These are phyloP conservation scores for Sporisorium exsertum DNA, from an alignment of 1,284 basidiomycete genomes.

Conservation along the genomic window DNA sequence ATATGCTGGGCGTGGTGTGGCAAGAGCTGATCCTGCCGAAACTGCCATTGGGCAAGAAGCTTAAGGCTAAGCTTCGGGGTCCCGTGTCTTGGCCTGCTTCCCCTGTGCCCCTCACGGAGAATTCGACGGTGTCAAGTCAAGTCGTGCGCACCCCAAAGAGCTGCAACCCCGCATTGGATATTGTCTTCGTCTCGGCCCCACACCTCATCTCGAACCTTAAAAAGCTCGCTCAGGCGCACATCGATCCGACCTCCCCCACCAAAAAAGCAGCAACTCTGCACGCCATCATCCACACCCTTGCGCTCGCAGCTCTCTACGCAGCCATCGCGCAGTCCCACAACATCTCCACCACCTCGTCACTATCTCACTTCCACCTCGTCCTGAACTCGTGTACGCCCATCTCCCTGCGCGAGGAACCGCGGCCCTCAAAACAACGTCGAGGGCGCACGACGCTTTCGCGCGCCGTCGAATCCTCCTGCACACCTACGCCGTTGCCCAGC, in stretches of 20 bases:
- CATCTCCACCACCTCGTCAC: not conserved
- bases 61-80: conserved; percentile 10
- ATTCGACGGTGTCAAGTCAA: not conserved
- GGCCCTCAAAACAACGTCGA: not conserved
- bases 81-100: conserved; percentile 23
- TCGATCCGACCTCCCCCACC: not conserved
- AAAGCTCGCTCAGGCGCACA: not conserved
- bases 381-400: conserved; percentile 28
- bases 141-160: conserved; percentile 2
- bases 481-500: not conserved
- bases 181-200: conserved; percentile 16
- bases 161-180: conserved; percentile 2
- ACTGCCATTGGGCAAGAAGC: conserved; percentile 11
- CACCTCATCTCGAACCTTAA: conserved; percentile 33
- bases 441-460: not conserved
- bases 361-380: conserved; percentile 1
- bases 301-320: conserved; percentile 22
- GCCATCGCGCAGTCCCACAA: conserved; percentile 7
- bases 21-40: conserved; percentile 29
- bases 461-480: not conserved
- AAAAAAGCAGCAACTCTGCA: conserved; percentile 27
- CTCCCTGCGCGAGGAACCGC: conserved; percentile 15
- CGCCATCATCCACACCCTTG: conserved; percentile 25
- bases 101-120: not conserved
- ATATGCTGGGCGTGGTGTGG: conserved; percentile 19